Percentiles rank a stretch among this genome's conserved stretches.
Conservation (phyloP, 2,329 filamentous ascomycete species). For the Clarireedia monteithiana region DNA sequence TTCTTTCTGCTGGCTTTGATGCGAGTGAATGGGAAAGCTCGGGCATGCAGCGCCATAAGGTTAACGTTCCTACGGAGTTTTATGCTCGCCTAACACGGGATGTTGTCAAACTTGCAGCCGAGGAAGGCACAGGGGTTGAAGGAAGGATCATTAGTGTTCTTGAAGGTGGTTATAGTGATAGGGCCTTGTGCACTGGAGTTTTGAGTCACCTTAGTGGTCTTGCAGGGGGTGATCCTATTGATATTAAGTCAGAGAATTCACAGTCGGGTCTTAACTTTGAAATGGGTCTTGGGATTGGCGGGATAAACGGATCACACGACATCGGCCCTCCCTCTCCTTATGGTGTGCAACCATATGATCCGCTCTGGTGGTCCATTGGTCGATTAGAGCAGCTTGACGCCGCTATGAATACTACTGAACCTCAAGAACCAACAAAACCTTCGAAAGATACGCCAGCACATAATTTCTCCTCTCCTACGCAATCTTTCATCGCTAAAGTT, state of each 20-base stretch:
- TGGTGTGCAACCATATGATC: slow-evolving; percentile 46
- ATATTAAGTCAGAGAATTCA: slow-evolving; percentile 31
- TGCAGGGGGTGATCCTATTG: slow-evolving; percentile 44
- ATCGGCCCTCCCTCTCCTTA: slow-evolving; percentile 6
- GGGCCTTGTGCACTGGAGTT: slow-evolving; percentile 80
- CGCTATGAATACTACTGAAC: slow-evolving; percentile 43
- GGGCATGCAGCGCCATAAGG: slow-evolving; percentile 92
- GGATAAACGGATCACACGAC: slow-evolving; percentile 27
- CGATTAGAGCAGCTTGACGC: slow-evolving; percentile 64
- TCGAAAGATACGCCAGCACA: slow-evolving; percentile 47
- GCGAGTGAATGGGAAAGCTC: slow-evolving; percentile 89
- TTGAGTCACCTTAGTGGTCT: slow-evolving; percentile 86
- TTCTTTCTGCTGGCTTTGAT: slow-evolving; percentile 93
- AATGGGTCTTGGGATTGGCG: slow-evolving; percentile 46
- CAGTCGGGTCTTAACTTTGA: slow-evolving; percentile 46
- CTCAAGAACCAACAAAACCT: slow-evolving; percentile 43
- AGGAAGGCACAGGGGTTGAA: slow-evolving; percentile 68
- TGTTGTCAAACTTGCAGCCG: slow-evolving; percentile 71
- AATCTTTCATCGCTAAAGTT: slow-evolving; percentile 77
- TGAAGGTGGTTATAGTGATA: slow-evolving; percentile 92
- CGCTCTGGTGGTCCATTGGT: slow-evolving; percentile 61
- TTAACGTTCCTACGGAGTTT: slow-evolving; percentile 94
- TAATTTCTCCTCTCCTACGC: slow-evolving; percentile 81
- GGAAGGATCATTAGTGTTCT: slow-evolving; percentile 88
- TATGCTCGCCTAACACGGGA: slow-evolving; percentile 88